These are phyloP conservation scores for Talaromyces sp. DNA, from an alignment of 2,329 filamentous ascomycete species.

Conservation along the genomic window DNA sequence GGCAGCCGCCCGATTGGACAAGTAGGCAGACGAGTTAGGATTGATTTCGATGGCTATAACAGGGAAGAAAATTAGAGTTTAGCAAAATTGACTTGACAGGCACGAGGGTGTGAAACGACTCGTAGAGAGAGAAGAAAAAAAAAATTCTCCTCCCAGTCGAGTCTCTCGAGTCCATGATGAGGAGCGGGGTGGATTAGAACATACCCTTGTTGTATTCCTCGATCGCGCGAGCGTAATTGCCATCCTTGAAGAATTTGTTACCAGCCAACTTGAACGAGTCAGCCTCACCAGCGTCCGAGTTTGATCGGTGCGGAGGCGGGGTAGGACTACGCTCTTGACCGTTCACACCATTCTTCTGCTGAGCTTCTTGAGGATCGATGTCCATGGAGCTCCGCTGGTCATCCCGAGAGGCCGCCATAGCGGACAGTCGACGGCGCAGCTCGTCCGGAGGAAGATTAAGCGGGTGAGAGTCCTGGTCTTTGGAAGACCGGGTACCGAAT, in stretches of 20 bases:
- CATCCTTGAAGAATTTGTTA: slow-evolving; percentile 96
- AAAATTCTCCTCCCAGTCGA: too few species aligned
- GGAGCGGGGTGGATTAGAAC: slow-evolving; percentile 22
- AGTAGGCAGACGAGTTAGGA: slow-evolving; percentile 82
- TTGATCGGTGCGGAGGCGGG: slow-evolving; percentile 53
- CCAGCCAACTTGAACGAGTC: slow-evolving; percentile 90
- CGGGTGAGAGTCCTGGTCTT: slow-evolving; percentile 71
- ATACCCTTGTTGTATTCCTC: slow-evolving; percentile 93
- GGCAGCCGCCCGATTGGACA: slow-evolving; percentile 92
- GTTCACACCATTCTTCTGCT: slow-evolving; percentile 36
- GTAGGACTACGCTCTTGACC: slow-evolving; percentile 46
- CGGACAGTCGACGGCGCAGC: slow-evolving; percentile 70
- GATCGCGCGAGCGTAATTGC: slow-evolving; percentile 84
- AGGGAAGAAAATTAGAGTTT: slow-evolving; percentile 19
- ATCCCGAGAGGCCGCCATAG: slow-evolving; percentile 53
- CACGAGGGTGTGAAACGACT: not conserved
- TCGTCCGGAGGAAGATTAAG: slow-evolving; percentile 90
- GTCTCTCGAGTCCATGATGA: not conserved
- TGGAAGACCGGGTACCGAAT: slow-evolving; percentile 34
- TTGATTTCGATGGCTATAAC: slow-evolving; percentile 79
- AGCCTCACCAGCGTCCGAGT: slow-evolving; percentile 67
- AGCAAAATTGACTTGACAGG: not conserved
- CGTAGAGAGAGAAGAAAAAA: slow-evolving; percentile 6
- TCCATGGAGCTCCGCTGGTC: slow-evolving; percentile 70
- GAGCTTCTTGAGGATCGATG: slow-evolving; percentile 65